Evolutionary conservation across 208 protist species (phyloP).

Genomic region (Sergeia podlipaevii): DNA sequence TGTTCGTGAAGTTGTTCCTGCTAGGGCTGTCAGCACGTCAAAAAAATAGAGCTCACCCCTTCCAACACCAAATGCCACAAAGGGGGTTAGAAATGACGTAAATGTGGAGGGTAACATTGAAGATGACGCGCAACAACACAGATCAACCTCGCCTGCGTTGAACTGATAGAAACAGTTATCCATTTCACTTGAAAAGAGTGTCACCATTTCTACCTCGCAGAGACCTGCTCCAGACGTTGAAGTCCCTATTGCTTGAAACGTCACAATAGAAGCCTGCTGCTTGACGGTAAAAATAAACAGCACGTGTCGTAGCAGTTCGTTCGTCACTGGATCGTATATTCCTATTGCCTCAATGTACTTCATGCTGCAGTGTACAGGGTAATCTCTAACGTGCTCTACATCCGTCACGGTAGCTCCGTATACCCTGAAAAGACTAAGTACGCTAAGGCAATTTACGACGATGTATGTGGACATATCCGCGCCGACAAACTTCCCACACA

Average conservation of each 20-base stretch:
- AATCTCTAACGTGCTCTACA: slow-evolving; percentile 7
- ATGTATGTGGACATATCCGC: slow-evolving; percentile 14
- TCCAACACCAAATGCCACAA: slow-evolving; percentile 64
- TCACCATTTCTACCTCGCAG: slow-evolving; percentile 29
- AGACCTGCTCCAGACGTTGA: neutral
- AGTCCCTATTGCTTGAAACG: slow-evolving; percentile 14
- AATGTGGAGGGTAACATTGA: neutral
- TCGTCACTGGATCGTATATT: slow-evolving; percentile 26
- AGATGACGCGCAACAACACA: slow-evolving; percentile 39
- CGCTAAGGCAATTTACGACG: slow-evolving; percentile 48
- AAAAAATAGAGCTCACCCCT: slow-evolving; percentile 58
- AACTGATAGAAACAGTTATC: slow-evolving; percentile 63
- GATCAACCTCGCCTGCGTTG: slow-evolving; percentile 34
- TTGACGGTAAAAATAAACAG: slow-evolving; percentile 76
- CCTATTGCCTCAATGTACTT: slow-evolving; percentile 64
- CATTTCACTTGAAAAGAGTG: slow-evolving; percentile 55
- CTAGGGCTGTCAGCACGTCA: slow-evolving; percentile 58
- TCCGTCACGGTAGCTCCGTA: neutral
- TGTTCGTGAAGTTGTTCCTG: slow-evolving; percentile 3
- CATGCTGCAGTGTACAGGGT: slow-evolving; percentile 51
- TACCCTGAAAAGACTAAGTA: slow-evolving; percentile 44
- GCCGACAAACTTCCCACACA: slow-evolving; percentile 32
- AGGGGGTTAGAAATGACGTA: slow-evolving; percentile 18
- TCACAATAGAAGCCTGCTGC: slow-evolving; percentile 64
- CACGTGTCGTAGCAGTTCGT: slow-evolving; percentile 36